Base-by-base conservation (phyloP, 2,329 filamentous ascomycete species). In the Chaetomium globosum region DNA sequence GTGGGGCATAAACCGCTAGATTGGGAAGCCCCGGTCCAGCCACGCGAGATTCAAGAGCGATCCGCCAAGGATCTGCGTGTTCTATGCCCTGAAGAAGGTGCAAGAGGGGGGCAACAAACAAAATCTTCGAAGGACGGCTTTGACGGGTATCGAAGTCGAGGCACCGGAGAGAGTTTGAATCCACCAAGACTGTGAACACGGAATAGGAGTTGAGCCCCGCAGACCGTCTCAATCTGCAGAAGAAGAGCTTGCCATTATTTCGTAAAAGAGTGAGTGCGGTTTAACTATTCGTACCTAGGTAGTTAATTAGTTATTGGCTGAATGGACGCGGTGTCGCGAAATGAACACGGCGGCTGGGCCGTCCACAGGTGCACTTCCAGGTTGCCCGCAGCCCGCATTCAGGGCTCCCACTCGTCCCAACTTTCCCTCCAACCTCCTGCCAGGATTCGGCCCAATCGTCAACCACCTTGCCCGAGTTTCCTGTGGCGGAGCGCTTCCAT, bases 281-380 rank as follows among this genome's bases (percentile, higher is more conserved):
- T 60, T 8, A 26, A 26, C n/a, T n/a, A n/a, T n/a, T n/a, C n/a
- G 4, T 26, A 26, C 26, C 26, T 26, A 26, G 26, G 26, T 26
- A 26, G 4, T 26, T 26, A 16, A 3, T 21, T 10, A 7, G 19
- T 16, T 31, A 64, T 65, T 65, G 64, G 64, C 52, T 48, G 26
- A 64, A 21, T n/a, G 4, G 53, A 64, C 65, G 67, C 62, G 65
- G 51, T 65, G 63, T 60, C 67, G 65, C 67, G 67, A 69, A 67
- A 69, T 67, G 63, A 67, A 69, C 67, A 69, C 67, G 67, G 62
- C 21, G 36, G 12, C 53, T 57, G 57, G 43, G 13, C 57, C 49
- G 61, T 30, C 46, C 30, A 31, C 48, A 54, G 7, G 48, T 21
- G 7, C 48, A 59, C 31, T 8, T 61, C 39, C 39, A n/a, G 39